Evolutionary conservation across 2,329 filamentous ascomycete genomes (phyloP), one percentile per base, ranked within the genome.

Genomic region (Cryphonectria nitschkei): DNA sequence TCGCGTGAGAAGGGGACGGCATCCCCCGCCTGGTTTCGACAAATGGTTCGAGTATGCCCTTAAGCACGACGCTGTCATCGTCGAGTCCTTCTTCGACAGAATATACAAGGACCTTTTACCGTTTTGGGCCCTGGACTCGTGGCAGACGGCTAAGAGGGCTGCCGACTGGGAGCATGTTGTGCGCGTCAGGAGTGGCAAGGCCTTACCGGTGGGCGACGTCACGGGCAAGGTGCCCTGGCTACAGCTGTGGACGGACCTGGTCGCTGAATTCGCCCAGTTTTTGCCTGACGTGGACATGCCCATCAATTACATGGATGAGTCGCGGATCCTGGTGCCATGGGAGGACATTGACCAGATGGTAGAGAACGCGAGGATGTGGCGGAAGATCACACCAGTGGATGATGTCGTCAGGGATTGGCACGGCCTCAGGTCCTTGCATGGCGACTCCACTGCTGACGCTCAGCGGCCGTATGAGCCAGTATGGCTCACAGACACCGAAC

Each of bases 251-350:
- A 82, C 83, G 1, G 76, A 78, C 3, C 80, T 89, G 16, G 83
- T 90, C 32, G 74, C 76, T 2, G 85, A 86, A 70, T 87, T 89
- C 50, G 84, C 86, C 37, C 76, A 83, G 19, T 80, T 84, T 65
- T 77, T 92, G 32, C 89, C 89, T 5, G 89, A 92, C 73, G 86
- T 92, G 77, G 89, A 91, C 76, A 90, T 91, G 81, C 86, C 89
- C 14, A 87, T 91, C 80, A 91, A 92, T 76, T 83, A 85, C 67
- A 84, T 90, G 79, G 89, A 91, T 76, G 88, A 92, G 76, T 85
- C 89, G 39, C 83, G 89, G 32, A 78, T 92, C n/a, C 79, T 91
- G 41, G 87, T 89, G 3, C 84, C 87, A 13, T 88, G 84, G 80
- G 84, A 90, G 68, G 81, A 86, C 19, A 84, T 91, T 69, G 81